Percentiles rank a stretch among this genome's conserved stretches.
Evolutionary conservation across 208 protist species (phyloP).

Genomic region (Wallacemonas rigidus): DNA sequence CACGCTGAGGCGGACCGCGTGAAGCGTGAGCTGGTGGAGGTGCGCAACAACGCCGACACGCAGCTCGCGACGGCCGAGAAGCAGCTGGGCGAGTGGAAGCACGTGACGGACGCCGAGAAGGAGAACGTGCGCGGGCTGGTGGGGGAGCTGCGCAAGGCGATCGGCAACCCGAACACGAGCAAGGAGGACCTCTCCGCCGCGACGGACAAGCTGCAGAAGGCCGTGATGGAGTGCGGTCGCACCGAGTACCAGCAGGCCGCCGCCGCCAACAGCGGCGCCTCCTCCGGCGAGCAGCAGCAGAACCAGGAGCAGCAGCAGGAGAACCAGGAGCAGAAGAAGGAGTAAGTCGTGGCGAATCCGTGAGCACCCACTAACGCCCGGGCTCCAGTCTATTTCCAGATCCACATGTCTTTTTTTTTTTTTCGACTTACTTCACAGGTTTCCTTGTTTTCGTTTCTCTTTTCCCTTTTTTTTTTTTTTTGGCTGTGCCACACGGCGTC

Average conservation of each 20-base stretch:
- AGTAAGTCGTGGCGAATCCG: background rate
- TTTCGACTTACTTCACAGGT: constrained; percentile 8
- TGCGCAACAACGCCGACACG: constrained; percentile 83
- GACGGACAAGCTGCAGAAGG: constrained; percentile 83
- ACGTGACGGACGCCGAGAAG: constrained; percentile 78
- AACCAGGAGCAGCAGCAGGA: constrained; percentile 31
- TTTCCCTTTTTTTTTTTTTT: constrained; percentile 12
- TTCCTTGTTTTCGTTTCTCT: constrained; percentile 5
- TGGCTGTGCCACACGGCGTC: background rate
- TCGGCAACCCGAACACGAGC: constrained; percentile 70
- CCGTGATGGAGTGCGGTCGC: constrained; percentile 76
- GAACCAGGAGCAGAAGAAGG: constrained; percentile 21
- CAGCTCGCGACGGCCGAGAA: constrained; percentile 69
- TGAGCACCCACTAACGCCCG: background rate
- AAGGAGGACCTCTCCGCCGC: constrained; percentile 59
- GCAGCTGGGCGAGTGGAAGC: constrained; percentile 82
- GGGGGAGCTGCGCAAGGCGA: constrained; percentile 54
- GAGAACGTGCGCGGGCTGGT: constrained; percentile 58
- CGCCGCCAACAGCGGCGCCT: constrained; percentile 29
- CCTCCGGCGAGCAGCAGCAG: constrained; percentile 5
- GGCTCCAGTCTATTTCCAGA: too few species aligned
- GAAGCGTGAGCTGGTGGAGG: constrained; percentile 77
- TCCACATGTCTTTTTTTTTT: constrained; percentile 1
- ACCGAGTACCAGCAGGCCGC: constrained; percentile 80
- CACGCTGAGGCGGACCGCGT: constrained; percentile 76